Evolutionary conservation across 768 basidiomycete species (phyloP), one percentile per base, ranked within the genome.

Genomic region (Hypholoma sublateritium): DNA sequence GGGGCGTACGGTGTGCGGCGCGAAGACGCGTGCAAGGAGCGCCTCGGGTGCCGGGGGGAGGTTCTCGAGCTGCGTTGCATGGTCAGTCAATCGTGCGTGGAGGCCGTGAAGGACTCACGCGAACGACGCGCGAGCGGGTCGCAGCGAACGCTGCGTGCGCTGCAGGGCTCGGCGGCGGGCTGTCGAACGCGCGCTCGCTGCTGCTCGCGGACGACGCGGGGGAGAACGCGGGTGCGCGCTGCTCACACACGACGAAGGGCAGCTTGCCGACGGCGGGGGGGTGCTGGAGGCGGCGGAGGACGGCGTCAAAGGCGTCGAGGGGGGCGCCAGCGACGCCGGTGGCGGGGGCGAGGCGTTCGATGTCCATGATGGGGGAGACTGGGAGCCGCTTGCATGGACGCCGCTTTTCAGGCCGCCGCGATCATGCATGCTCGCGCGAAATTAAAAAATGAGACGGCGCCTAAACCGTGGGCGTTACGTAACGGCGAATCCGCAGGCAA

Each of bases 91-190:
- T n/a, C n/a, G n/a, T n/a, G n/a, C n/a, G n/a, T n/a, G n/a, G n/a
- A n/a, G n/a, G n/a, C n/a, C n/a, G n/a, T 62, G 66, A 74, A 39
- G 44, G 61, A 75, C 82, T 63, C 59, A 84, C 85, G 53, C 75
- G 76, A 24, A 84, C 73, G n/a, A 78, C 81, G 56, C 83, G 79
- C 32, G 83, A 85, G 41, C 76, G 76, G 44, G 81, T 79, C 34
- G 72, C 65, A 22, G 80, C 62, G 61, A 86, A 86, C 5, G 77
- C 72, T 16, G 51, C 49, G n/a, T 59, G 39, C 39, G 50, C 55
- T 13, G 55, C 42, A 16, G 54, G 24, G 34, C 49, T 53, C 14
- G 62, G 59, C 14, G 63, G 64, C 16, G 63, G 67, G 24, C 28
- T 32, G 28, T 32, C 28, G 5, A 50, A 57, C 9, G 65, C 63